These are phyloP conservation scores for Cercospora sp. DNA, from an alignment of 2,329 filamentous ascomycete species.

Conservation along the genomic window DNA sequence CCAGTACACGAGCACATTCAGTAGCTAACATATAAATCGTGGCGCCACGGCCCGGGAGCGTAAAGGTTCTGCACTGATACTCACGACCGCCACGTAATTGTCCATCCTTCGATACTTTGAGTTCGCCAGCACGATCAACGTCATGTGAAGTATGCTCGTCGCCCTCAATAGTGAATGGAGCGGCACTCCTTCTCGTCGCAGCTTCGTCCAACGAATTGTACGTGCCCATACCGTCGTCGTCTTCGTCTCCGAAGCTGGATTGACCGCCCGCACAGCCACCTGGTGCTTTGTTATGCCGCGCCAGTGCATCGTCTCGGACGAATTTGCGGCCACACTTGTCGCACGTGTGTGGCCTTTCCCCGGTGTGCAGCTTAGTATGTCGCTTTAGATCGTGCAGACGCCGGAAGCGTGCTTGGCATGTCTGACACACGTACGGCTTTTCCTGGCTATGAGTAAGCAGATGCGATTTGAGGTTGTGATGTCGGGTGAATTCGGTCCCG, in stretches of 20 bases:
- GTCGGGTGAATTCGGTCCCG: constrained; percentile 92
- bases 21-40: too few species aligned
- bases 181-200: too few species aligned
- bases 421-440: constrained; percentile 91
- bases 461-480: constrained; percentile 97
- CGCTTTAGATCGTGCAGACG: constrained; percentile 93
- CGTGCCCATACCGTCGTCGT: constrained; percentile 56
- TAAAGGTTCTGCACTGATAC: too few species aligned
- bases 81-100: too few species aligned
- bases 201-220: too few species aligned
- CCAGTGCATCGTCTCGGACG: constrained; percentile 89
- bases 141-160: too few species aligned
- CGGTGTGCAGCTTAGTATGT: constrained; percentile 94
- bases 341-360: constrained; percentile 92
- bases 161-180: too few species aligned
- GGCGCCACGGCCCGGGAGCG: too few species aligned
- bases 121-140: too few species aligned
- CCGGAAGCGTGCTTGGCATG: constrained; percentile 90
- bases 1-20: too few species aligned
- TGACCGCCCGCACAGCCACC: constrained; percentile 91
- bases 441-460: constrained; percentile 96
- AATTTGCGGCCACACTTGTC: constrained; percentile 93
- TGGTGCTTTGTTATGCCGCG: constrained; percentile 91
- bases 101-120: too few species aligned
- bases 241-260: constrained; percentile 81